A percentile compares a stretch with the other conserved stretches of the same genome.
phyloP scores from a whole-genome alignment of 805 yeast genomes.

The Hanseniaspora valbyensis region DNA sequence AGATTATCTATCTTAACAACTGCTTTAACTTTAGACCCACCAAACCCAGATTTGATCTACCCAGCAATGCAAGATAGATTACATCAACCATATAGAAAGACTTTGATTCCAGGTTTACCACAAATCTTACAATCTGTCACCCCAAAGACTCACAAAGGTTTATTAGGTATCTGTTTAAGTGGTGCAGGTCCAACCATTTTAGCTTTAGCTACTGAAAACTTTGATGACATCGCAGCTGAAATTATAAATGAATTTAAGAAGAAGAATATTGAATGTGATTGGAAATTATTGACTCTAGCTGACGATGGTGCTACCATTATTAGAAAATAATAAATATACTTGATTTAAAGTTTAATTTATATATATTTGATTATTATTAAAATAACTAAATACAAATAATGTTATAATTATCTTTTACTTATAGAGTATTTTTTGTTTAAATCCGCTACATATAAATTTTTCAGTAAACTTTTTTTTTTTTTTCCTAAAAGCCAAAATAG shows the following conservation, averaged over 20 bases:
- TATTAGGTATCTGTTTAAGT: slow-evolving; percentile 85
- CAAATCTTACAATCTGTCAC: slow-evolving; percentile 71
- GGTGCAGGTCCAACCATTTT: slow-evolving; percentile 98
- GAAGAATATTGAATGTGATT: slow-evolving; percentile 58
- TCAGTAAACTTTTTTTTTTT: too few relatives aligned
- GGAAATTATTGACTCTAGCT: slow-evolving; percentile 81
- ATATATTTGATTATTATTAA: too few relatives aligned
- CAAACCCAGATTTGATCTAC: slow-evolving; percentile 71
- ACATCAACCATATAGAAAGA: slow-evolving; percentile 94
- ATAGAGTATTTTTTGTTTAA: too few relatives aligned
- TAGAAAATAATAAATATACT: neutral
- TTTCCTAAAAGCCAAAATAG: too few relatives aligned
- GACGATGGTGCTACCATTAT: slow-evolving; percentile 67
- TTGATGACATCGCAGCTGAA: slow-evolving; percentile 67
- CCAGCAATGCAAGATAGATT: slow-evolving; percentile 94
- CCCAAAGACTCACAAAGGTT: slow-evolving; percentile 70
- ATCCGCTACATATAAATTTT: too few relatives aligned
- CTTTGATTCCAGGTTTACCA: slow-evolving; percentile 79
- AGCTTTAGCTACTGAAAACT: slow-evolving; percentile 83
- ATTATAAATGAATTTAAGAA: slow-evolving; percentile 59
- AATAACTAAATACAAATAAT: too few relatives aligned
- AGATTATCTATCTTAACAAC: slow-evolving; percentile 85
- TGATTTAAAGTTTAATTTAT: too few relatives aligned
- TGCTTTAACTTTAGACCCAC: slow-evolving; percentile 76
- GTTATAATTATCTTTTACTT: too few relatives aligned